Evolutionary conservation across 208 protist genomes (phyloP), one percentile per base, ranked within the genome.

Genomic region (Endotrypanum monterogeii): DNA sequence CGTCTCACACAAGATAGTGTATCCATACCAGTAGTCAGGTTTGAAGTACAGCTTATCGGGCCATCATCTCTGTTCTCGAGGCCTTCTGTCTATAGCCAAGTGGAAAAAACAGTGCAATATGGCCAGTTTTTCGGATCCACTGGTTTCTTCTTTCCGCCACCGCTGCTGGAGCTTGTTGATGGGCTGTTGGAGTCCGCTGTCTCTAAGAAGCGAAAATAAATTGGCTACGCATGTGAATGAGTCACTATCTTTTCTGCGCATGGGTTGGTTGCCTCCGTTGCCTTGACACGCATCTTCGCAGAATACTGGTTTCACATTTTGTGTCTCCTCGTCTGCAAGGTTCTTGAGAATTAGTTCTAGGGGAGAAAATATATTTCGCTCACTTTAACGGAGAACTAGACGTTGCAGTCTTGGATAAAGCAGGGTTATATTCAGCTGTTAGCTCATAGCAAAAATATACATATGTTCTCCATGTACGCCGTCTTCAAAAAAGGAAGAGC

Each of bases 101-200:
- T 84, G 12, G 81, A 86, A 41, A 89, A 86, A 44, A 85, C 76
- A 25, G 79, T 91, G 16, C 76, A 81, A 37, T 92, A 87, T 62
- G 83, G 87, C 25, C 80, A 87, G 73, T 96, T 91, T 81, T 96
- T 96, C 76, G 76, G 73, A 25, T 87, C 81, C 3, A 84, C 78
- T 14, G 92, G 92, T 1, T 89, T 83, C 52, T 89, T 96, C 70
- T 96, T 83, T 68, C 89, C 92, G 20, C 92, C 92, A 8, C 52
- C 83, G 12, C 65, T 96, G 16, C 83, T 84, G 30, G 76, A 71
- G 14, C 85, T 92, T 58, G 55, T 96, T 28, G 85, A 90, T 48
- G 67, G 35, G 20, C 58, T 87, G 57, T 55, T 87, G 9, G 68
- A 74, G 35, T 23, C n/a, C 8, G 30, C 66, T 6, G 55, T 48